Evolutionary conservation across 2,329 filamentous ascomycete genomes (phyloP), one percentile per base, ranked within the genome.

Genomic region (Zymoseptoria pseudotritici): DNA sequence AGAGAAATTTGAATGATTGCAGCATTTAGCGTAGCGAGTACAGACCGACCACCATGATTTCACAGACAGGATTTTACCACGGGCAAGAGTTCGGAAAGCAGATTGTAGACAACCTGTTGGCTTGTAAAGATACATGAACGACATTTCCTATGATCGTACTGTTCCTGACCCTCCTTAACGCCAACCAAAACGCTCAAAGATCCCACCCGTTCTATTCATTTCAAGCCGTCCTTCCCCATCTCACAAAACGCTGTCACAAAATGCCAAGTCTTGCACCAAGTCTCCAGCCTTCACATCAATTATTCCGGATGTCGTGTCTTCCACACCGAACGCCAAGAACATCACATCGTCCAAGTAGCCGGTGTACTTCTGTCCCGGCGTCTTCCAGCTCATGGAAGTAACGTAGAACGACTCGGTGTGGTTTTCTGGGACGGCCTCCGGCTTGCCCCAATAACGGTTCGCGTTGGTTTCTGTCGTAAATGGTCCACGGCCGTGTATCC

Each of bases 371-470:
- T 77, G 71, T 0, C 74, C 76, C 0, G 70, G 69, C 0, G 62
- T 67, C 67, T 79, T 83, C 83, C 83, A 86, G 61, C 76, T 82
- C 31, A 84, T 79, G 0, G 78, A 81, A 0, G 82, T 85, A 0
- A 85, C 73, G 61, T 84, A 86, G 26, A 86, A 72, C 81, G 85
- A 83, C 65, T 84, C 80, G 0, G 77, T 78, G 22, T 76, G 74
- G 1, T 65, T 67, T 6, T 29, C 46, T 4, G 66, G 64, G 3
- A 65, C 55, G 19, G 59, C 57, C 26, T 63, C 58, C 70, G 68
- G 65, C 61, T 67, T 21, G 31, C 52, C 53, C 6, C 57, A 20
- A 9, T 56, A 61, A 13, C 61, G 56, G 61, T 8, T 50, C 4
- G 57, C 60, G 7, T 60, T 51, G 10, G 62, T 67, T n/a, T 61